Conservation (phyloP, 495 filamentous ascomycete species). For the Penicillium cosmopolitanum region DNA sequence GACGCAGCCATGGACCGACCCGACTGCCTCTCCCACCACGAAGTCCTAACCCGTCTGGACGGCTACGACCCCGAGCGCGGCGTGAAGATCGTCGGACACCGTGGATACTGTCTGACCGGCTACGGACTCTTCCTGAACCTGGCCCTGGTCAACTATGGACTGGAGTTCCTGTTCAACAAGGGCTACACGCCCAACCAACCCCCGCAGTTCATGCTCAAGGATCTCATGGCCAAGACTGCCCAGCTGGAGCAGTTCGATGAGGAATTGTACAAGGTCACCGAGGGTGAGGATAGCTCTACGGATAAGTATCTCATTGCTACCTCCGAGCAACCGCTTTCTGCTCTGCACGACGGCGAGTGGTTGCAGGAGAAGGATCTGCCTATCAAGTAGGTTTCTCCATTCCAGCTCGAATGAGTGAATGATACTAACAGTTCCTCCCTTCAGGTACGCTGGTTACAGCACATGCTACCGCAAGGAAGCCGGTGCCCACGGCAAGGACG, state of each 20-base stretch:
- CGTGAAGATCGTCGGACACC: conserved; percentile 92
- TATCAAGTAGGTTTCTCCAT: conserved; percentile 61
- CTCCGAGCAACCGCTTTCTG: conserved; percentile 92
- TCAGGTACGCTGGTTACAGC: conserved; percentile 83
- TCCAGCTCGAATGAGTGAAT: conserved; percentile 13
- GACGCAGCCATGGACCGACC: conserved; percentile 70
- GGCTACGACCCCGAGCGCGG: conserved; percentile 94
- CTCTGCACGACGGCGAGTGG: conserved; percentile 93
- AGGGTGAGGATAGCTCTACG: conserved; percentile 73
- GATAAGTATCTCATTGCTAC: conserved; percentile 99
- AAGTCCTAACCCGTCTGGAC: conserved; percentile 83
- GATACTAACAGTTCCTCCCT: not conserved
- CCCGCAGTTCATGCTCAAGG: conserved; percentile 93
- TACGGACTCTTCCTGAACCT: conserved; percentile 95
- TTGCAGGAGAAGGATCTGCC: conserved; percentile 81
- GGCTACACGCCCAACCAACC: conserved; percentile 89
- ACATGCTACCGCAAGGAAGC: conserved; percentile 97
- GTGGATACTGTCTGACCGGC: conserved; percentile 87
- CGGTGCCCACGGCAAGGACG: conserved; percentile 88
- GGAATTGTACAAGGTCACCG: conserved; percentile 94
- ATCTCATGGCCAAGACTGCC: conserved; percentile 98
- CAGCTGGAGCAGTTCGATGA: conserved; percentile 98
- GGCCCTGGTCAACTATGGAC: conserved; percentile 89
- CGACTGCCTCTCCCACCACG: conserved; percentile 85
- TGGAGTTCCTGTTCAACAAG: conserved; percentile 78